Evolutionary conservation across 106 monocot species (phyloP), one percentile per base, ranked within the genome.

Genomic region (Allium fistulosum): DNA sequence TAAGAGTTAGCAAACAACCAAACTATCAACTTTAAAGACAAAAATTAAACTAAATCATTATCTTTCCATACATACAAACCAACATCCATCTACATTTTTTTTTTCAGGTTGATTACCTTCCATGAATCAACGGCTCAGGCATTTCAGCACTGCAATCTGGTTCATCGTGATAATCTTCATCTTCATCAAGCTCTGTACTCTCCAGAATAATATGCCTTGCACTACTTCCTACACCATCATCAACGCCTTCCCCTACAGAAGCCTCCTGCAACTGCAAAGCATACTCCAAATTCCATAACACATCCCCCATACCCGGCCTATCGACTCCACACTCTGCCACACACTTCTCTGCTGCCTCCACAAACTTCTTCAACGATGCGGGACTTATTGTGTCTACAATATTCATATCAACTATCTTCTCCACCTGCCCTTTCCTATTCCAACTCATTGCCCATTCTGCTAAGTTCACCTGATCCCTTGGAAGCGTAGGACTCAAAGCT

Each of bases 241-340:
- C 80, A 15, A 58, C 69, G 26, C 71, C 74, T 73, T 79, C 65
- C n/a, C 72, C 81, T 53, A 67, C 53, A 15, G 70, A 74, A 9
- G 81, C 72, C 59, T 88, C 88, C 56, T 89, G 84, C 2, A 89
- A 72, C 72, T 89, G 88, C 51, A 89, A 57, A 7, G 84, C 76
- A 63, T 82, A 89, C 82, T 84, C 88, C 7, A 89, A 80, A 49
- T 84, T 89, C 88, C 88, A 89, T 49, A 89, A 70, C 49, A 89
- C 84, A 66, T 89, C 88, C 2, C 88, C 88, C 88, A 89, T 89
- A 13, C 79, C 28, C 7, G 88, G 88, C 13, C 88, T 45, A 62
- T 89, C 80, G 4, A 82, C 77, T 27, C 88, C 84, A 53, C 73
- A 67, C 15, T 89, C 88, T 11, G 82, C 79, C 57, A 89, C n/a